Base-by-base conservation (phyloP, 2,329 filamentous ascomycete genomes). In the Hymenoscyphus fructigenus region DNA sequence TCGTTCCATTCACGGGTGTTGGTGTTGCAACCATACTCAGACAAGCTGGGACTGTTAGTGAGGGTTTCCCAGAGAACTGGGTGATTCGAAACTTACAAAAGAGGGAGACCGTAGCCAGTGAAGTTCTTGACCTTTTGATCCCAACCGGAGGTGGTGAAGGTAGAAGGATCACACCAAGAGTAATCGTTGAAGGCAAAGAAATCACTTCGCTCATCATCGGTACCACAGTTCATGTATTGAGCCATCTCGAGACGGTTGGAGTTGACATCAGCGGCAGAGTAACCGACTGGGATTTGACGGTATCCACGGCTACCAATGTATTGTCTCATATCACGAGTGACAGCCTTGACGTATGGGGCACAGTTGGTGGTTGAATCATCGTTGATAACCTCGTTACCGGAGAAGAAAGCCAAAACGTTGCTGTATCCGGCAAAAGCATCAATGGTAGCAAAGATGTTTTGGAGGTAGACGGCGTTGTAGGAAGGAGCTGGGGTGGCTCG, bases 21-120 rank as follows among this genome's bases (percentile, higher is more conserved):
- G 76, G 85, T 90, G 79, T 76, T 92, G 82, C 95, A 99, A 68
- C 95, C 95, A 76, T 91, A 98, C 79, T 98, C 95, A 60, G 93
- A 97, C 62, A 99, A 66, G 67, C 73, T 47, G 17, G 3, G 20
- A 9, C 12, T 14, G 59, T 70, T 65, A 71, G 68, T 44, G n/a
- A n/a, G 59, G 17, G 9, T 6, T 50, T 17, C 3, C n/a, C 20
- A 20, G 23, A 3, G 2, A 5, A 28, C 12, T 57, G 10, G 23
- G 5, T 4, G 38, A 4, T 17, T 34, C 9, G 9, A 34, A 38
- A 67, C 73, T 66, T 73, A 75, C 74, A 76, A 75, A 29, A 91
- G 82, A 55, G 88, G 88, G 65, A 91, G 81, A 71, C 87, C 87
- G 75, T 91, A 91, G 74, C 85, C 82, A 70, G 80, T 82, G 78